A percentile compares a stretch with the other conserved stretches of the same genome.
phyloP scores from a whole-genome alignment of 352 stramenopile genomes.

The Phytophthora fragariae region DNA sequence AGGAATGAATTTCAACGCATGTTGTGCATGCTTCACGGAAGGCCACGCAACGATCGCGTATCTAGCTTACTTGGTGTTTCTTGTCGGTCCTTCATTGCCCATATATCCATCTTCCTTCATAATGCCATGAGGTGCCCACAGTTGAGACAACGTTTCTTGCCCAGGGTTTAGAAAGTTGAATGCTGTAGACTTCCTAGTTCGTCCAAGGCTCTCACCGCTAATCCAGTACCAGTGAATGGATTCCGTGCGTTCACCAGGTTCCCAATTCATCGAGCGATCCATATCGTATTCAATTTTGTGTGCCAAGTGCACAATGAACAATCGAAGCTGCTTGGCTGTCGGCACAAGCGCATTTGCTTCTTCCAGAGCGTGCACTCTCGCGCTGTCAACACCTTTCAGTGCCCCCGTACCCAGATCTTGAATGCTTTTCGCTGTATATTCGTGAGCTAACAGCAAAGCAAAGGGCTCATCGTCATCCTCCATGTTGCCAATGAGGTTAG shows the following conservation, averaged over 20 bases:
- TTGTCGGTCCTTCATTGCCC: constrained; percentile 17
- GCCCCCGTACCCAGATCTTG: constrained; percentile 11
- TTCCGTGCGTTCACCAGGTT: background rate
- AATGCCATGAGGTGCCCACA: constrained; percentile 17
- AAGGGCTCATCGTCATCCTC: constrained; percentile 45
- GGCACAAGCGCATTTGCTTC: constrained; percentile 4
- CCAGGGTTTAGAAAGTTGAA: constrained; percentile 32
- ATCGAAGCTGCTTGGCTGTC: background rate
- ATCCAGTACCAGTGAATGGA: background rate
- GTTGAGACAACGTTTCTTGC: constrained; percentile 11
- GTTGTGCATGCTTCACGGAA: background rate
- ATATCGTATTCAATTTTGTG: constrained; percentile 17
- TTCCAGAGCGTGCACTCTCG: constrained; percentile 17
- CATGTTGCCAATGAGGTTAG: constrained; percentile 36
- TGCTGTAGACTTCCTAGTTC: background rate
- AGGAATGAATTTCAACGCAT: constrained; percentile 6
- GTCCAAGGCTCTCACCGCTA: background rate
- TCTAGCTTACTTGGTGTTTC: constrained; percentile 28
- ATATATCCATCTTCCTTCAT: constrained; percentile 26
- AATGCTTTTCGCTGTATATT: constrained; percentile 29
- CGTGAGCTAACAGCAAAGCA: constrained; percentile 24
- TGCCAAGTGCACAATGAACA: constrained; percentile 19
- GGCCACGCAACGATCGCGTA: constrained; percentile 29
- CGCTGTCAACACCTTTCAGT: constrained; percentile 21
- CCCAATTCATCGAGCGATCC: background rate